Evolutionary conservation across 192 early-diverging fungal species (phyloP).

Genomic region (Backusella sp.): DNA sequence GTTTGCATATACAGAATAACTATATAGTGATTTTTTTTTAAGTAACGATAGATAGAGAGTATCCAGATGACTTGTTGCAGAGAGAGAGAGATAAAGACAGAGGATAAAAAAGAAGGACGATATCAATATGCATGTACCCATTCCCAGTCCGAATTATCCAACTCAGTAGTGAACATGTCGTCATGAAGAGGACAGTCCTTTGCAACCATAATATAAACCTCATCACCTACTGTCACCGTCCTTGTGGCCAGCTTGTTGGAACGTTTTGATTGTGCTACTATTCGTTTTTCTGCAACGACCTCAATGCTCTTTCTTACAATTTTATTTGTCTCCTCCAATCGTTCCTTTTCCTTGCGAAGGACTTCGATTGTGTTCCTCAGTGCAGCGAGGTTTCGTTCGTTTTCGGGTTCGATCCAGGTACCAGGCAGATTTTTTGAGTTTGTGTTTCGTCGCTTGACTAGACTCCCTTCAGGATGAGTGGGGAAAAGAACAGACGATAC

Average conservation of each 20-base stretch:
- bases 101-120: background rate
- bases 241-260: background rate
- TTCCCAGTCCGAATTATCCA: slow-evolving; percentile 1
- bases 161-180: background rate
- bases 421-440: slow-evolving; percentile 11
- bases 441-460: background rate
- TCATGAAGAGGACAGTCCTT: background rate
- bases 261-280: slow-evolving; percentile 12
- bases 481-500: slow-evolving; percentile 8
- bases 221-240: background rate
- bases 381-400: background rate
- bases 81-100: background rate
- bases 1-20: background rate
- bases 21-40: background rate
- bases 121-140: background rate
- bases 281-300: slow-evolving; percentile 17
- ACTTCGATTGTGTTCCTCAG: slow-evolving; percentile 20
- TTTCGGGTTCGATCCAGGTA: slow-evolving; percentile 11
- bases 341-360: slow-evolving; percentile 23
- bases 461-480: background rate
- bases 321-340: slow-evolving; percentile 26
- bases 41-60: background rate
- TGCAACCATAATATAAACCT: slow-evolving; percentile 11
- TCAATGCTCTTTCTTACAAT: slow-evolving; percentile 31
- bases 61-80: background rate